Conservation (phyloP, 139 green algal species). For the Mychonastes homosphaera region DNA sequence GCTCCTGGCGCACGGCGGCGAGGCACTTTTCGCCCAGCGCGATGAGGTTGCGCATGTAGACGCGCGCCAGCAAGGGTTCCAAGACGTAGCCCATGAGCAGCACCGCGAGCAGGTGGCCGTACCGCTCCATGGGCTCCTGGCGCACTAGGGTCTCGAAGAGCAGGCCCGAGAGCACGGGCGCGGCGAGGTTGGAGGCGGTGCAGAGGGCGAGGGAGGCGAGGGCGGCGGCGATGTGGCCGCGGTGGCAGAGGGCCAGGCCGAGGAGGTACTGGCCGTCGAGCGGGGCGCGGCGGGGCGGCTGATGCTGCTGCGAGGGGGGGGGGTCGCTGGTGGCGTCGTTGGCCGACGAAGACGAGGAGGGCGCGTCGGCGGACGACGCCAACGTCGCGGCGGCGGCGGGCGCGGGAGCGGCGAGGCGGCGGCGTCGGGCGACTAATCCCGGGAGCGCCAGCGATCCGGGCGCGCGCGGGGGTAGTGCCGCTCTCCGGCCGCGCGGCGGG, state of each 20-base stretch:
- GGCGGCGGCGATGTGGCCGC: conserved; percentile 36
- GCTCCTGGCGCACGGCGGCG: conserved; percentile 51
- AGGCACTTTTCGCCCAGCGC: conserved; percentile 61
- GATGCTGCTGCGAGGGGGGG: neutral
- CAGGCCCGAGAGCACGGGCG: conserved; percentile 66
- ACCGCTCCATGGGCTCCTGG: conserved; percentile 41
- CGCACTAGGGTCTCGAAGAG: conserved; percentile 72
- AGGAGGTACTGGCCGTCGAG: conserved; percentile 55
- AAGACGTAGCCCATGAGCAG: conserved; percentile 60
- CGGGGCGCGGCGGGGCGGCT: conserved; percentile 14
- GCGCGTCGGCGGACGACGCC: no score
- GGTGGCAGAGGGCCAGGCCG: conserved; percentile 48
- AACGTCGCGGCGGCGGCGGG: no score
- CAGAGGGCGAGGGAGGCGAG: conserved; percentile 46
- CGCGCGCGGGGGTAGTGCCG: no score
- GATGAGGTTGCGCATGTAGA: conserved; percentile 74
- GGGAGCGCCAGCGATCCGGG: no score
- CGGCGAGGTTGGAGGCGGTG: conserved; percentile 67
- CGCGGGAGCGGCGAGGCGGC: no score
- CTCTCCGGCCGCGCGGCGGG: no score
- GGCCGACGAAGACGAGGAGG: no score
- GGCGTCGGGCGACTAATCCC: no score
- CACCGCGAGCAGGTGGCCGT: conserved; percentile 42
- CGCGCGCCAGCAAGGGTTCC: conserved; percentile 66
- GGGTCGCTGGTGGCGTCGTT: neutral